These are phyloP conservation scores for Penicillium samsonianum DNA, from an alignment of 495 filamentous ascomycete species.

Conservation along the genomic window DNA sequence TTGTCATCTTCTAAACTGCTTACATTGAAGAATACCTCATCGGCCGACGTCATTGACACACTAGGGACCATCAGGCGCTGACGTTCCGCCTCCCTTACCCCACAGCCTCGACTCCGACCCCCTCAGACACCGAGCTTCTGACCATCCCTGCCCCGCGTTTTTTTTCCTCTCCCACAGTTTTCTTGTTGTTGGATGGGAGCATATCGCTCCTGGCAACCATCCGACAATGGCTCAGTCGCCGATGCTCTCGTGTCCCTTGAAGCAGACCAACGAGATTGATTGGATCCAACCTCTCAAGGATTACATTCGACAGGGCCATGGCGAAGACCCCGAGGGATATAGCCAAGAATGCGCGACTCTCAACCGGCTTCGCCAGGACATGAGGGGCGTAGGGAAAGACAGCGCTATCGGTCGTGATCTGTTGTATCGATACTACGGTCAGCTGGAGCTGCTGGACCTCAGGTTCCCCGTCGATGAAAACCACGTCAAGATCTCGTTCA, in stretches of 20 bases:
- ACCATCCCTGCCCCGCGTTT: conserved; percentile 17
- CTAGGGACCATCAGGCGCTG: conserved; percentile 23
- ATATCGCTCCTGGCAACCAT: conserved; percentile 37
- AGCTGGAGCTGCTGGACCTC: conserved; percentile 90
- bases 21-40: not conserved
- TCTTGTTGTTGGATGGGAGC: conserved; percentile 40
- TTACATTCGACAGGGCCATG: conserved; percentile 91
- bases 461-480: conserved; percentile 97
- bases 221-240: conserved; percentile 73
- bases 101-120: conserved; percentile 27
- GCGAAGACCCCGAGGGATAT: conserved; percentile 95
- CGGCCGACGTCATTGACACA: conserved; percentile 30
- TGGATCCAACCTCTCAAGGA: conserved; percentile 92
- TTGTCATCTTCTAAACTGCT: conserved; percentile 1
- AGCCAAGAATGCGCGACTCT: conserved; percentile 91
- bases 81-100: conserved; percentile 31
- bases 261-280: conserved; percentile 99
- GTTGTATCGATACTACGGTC: conserved; percentile 95
- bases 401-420: conserved; percentile 92
- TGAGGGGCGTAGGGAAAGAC: conserved; percentile 96
- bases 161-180: conserved; percentile 12
- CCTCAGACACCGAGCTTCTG: conserved; percentile 19
- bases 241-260: conserved; percentile 90
- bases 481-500: conserved; percentile 98
- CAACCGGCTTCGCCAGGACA: conserved; percentile 96